phyloP scores from a whole-genome alignment of 306 rosid genomes.

The Cajanus cajan region DNA sequence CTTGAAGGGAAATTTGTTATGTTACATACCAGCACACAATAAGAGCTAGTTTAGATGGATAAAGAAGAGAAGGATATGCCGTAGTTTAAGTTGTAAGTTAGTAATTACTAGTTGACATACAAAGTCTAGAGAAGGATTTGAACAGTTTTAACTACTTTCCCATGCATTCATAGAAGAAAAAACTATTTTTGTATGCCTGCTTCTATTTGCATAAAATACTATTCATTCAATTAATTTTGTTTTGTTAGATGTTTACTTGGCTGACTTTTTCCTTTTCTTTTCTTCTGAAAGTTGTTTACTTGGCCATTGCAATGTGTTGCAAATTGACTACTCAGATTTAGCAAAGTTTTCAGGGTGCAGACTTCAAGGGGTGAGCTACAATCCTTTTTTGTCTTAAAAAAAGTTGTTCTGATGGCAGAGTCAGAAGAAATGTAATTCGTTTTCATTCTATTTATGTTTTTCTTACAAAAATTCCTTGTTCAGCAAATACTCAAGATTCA shows the following conservation, averaged over 20 bases:
- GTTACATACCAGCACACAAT: neutral
- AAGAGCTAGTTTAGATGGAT: neutral
- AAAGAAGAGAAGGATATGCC: neutral
- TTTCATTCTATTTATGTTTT: constrained; percentile 3
- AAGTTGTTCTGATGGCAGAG: constrained; percentile 28
- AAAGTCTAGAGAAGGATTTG: neutral
- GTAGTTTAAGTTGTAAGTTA: neutral
- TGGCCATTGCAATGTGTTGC: constrained; percentile 11
- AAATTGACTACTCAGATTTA: constrained; percentile 25
- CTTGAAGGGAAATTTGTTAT: neutral
- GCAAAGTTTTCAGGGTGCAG: constrained; percentile 14
- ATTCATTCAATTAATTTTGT: neutral
- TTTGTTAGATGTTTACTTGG: neutral
- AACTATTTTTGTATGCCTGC: neutral
- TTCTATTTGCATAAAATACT: neutral
- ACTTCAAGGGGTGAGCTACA: constrained; percentile 24
- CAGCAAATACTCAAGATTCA: constrained; percentile 11
- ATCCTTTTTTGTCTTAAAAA: neutral
- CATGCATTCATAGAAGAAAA: too few species aligned
- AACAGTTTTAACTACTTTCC: neutral
- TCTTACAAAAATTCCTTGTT: neutral
- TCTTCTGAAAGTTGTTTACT: neutral
- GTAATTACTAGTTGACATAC: constrained; percentile 4
- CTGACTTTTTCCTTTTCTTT: neutral
- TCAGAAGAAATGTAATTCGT: neutral